phyloP scores from a whole-genome alignment of 345 rosid genomes.

The Draba incana region DNA sequence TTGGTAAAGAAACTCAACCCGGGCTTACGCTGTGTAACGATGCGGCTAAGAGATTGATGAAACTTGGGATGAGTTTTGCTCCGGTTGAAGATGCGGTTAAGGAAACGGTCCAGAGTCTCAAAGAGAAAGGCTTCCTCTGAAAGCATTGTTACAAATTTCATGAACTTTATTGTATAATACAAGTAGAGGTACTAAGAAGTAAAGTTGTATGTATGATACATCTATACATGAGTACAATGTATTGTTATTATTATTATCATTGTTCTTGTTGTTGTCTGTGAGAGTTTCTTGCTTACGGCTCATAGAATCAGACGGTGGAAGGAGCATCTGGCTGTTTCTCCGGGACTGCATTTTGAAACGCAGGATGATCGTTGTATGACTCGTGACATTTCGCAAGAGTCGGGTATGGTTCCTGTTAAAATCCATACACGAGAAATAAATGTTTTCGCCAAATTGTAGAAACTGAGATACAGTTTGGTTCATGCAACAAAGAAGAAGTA shows the following conservation, averaged over 20 bases:
- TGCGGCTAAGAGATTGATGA: constrained; percentile 74
- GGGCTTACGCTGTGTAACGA: constrained; percentile 58
- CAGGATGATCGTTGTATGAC: constrained; percentile 56
- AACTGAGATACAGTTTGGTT: too few species aligned
- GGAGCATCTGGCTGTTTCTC: constrained; percentile 52
- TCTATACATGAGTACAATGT: constrained; percentile 12
- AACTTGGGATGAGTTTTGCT: constrained; percentile 64
- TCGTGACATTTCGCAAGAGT: constrained; percentile 58
- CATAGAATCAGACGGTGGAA: constrained; percentile 25
- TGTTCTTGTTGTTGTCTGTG: background rate
- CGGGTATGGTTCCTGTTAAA: constrained; percentile 60
- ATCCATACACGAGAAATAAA: background rate
- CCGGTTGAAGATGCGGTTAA: constrained; percentile 65
- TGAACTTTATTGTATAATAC: constrained; percentile 26
- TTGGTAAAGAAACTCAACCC: constrained; percentile 64
- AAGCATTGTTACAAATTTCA: background rate
- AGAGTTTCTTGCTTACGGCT: constrained; percentile 26
- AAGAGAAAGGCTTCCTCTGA: constrained; percentile 59
- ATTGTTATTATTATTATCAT: background rate
- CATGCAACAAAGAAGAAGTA: too few species aligned
- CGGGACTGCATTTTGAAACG: constrained; percentile 44
- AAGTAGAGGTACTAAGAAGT: constrained; percentile 20
- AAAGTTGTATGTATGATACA: constrained; percentile 23
- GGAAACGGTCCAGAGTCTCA: constrained; percentile 65
- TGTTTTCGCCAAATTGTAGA: background rate